Base-by-base conservation (phyloP, 176 grass and related monocot genomes). In the Luzula sylvatica region DNA sequence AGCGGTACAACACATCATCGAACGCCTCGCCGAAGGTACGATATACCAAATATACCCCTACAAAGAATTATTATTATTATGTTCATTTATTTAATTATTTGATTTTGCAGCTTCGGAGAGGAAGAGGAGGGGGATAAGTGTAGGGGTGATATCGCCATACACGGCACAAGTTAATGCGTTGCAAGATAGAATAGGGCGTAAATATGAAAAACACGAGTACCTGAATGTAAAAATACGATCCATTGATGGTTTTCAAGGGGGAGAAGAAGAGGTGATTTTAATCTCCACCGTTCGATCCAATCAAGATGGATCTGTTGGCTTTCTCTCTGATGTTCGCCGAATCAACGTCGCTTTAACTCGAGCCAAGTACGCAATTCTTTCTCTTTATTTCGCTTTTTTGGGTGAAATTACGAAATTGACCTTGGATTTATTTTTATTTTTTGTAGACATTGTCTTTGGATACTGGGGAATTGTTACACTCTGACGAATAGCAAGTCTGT, bases 331-430 rank as follows among this genome's bases (percentile, higher is more conserved):
- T 72, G 55, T 45, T 11, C 75, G 79, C 55, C 67, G 85, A 46
- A 75, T 66, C 56, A 89, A 83, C 55, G 85, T 83, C 72, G 75
- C 79, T 38, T 49, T 89, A 53, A 89, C 86, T 20, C 83, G 86
- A 66, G 86, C 79, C 52, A 89, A 72, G 86, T 89, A 32, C 3
- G 3, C 8, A 8, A 32, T 32, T 4, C 29, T 32, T 8, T 3
- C 3, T 4, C 8, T 32, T 32, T 3, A 32, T 3, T 32, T 32
- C 5, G 5, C 29, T 8, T 32, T 32, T 8, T 18, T 43, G n/a
- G 20, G 46, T 52, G 20, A 40, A 15, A 12, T 38, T 15, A 2
- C 39, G 26, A 15, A 24, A 22, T 67, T 3, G 18, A 15, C 8
- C 14, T 32, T 32, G 29, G 15, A n/a, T n/a, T n/a, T n/a, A n/a